Evolutionary conservation across 495 filamentous ascomycete genomes (phyloP), one percentile per base, ranked within the genome.

Genomic region (Penicillium coprophilum): DNA sequence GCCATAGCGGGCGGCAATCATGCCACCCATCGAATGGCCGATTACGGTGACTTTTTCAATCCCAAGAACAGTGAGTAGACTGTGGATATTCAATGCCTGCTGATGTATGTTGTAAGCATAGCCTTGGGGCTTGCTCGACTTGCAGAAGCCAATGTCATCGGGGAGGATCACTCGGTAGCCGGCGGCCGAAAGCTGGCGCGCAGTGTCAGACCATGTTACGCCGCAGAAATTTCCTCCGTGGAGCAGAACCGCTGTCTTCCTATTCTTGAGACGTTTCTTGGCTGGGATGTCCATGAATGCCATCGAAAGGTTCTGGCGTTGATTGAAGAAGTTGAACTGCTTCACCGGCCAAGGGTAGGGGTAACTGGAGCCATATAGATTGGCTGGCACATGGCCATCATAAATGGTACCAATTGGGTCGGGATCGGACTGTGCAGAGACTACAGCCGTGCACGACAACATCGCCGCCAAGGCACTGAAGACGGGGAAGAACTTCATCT

Each of bases 91-190:
- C 49, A 34, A 21, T 1, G 58, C 58, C 21, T 61, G 58, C 36
- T 61, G 58, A 2, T 61, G 41, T 1, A 57, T 44, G 21, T 61
- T 61, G 43, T 61, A 61, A 21, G 58, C 45, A 28, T 61, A 61
- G 17, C 58, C 58, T 40, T 57, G 58, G n/a, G 58, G 58, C 17
- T 61, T 61, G 48, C 58, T 61, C 23, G 58, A 61, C 17, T 61
- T 61, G 58, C 58, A 61, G 17, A 61, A 61, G 27, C 58, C 58
- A 34, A 61, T 61, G 44, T 61, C 58, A 13, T 61, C 58, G 28
- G 58, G 58, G 28, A 61, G 10, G 21, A 61, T 61, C 34, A 61
- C 58, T 47, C 58, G 54, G 31, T 61, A 61, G 36, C 58, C 58
- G 2, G 43, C 47, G 15, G 58, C 58, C 2, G 58, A 53, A 4